Percentiles rank a stretch among this genome's conserved stretches.
phyloP scores from a whole-genome alignment of 2,329 filamentous ascomycete genomes.

The Aspergillus tubingensis region DNA sequence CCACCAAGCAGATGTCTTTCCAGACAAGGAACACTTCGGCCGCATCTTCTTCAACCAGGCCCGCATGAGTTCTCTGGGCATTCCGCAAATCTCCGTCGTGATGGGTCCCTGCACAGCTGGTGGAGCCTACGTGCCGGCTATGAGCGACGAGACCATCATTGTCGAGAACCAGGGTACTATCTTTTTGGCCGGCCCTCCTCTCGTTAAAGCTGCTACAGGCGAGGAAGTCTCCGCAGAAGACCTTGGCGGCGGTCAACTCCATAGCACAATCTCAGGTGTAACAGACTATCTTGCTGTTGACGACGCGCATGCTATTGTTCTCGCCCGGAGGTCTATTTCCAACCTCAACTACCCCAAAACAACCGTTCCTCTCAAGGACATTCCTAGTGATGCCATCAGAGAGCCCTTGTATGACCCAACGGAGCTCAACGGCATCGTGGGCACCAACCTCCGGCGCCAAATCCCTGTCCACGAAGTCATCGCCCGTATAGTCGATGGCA shows the following conservation, averaged over 20 bases:
- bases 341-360: conserved; percentile 84
- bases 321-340: conserved; percentile 78
- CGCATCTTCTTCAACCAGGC: conserved; percentile 99
- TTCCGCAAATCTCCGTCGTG: conserved; percentile 91
- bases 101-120: conserved; percentile 98
- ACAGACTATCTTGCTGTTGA: conserved; percentile 94
- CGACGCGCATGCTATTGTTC: conserved; percentile 85
- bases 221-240: conserved; percentile 90
- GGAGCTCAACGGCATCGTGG: conserved; percentile 85
- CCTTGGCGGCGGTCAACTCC: conserved; percentile 83
- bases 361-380: conserved; percentile 30
- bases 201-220: conserved; percentile 94
- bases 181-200: conserved; percentile 88
- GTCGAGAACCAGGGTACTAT: conserved; percentile 96
- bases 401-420: conserved; percentile 78
- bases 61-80: conserved; percentile 82
- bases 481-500: conserved; percentile 87
- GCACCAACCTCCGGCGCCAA: conserved; percentile 82
- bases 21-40: conserved; percentile 90
- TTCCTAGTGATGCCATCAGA: conserved; percentile 49
- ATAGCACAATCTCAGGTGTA: conserved; percentile 87
- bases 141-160: conserved; percentile 98
- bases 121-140: conserved; percentile 92
- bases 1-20: conserved; percentile 94
- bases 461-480: conserved; percentile 89